Percentiles rank a stretch among this genome's conserved stretches.
Evolutionary conservation across 2,329 filamentous ascomycete species (phyloP).

Genomic region (Laburnicola sp.): DNA sequence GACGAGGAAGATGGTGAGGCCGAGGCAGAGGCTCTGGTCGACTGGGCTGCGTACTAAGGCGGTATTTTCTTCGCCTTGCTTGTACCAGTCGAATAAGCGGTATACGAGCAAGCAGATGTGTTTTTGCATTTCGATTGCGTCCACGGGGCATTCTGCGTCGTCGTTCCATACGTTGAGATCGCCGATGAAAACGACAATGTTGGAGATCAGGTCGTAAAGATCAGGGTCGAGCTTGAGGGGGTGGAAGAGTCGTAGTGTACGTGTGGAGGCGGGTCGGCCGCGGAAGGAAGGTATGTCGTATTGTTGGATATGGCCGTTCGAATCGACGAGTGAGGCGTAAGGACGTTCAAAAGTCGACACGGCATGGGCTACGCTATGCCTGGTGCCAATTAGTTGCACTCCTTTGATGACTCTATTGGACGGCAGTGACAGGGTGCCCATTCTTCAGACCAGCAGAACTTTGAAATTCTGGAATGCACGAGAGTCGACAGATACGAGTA

Average conservation of each 20-base stretch:
- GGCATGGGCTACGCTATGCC: slow-evolving; percentile 39
- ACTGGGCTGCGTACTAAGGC: slow-evolving; percentile 11
- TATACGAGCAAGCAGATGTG: slow-evolving; percentile 32
- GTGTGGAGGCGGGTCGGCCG: slow-evolving; percentile 13
- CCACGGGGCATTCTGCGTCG: slow-evolving; percentile 16
- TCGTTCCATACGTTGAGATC: slow-evolving; percentile 31
- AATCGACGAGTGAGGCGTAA: slow-evolving; percentile 29
- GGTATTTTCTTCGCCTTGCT: slow-evolving; percentile 15
- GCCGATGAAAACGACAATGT: slow-evolving; percentile 22
- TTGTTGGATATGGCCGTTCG: slow-evolving; percentile 24
- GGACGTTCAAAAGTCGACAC: slow-evolving; percentile 36
- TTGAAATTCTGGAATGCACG: too few species aligned
- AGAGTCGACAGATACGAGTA: too few species aligned
- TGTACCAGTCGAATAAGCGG: slow-evolving; percentile 35
- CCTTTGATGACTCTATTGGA: too few species aligned
- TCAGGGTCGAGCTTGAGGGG: slow-evolving; percentile 20
- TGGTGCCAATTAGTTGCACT: slow-evolving; percentile 24
- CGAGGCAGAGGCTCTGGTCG: slow-evolving; percentile 33
- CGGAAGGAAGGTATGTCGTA: slow-evolving; percentile 25
- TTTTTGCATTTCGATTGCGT: slow-evolving; percentile 38
- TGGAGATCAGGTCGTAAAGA: slow-evolving; percentile 25
- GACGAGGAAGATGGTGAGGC: slow-evolving; percentile 31
- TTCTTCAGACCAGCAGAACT: too few species aligned
- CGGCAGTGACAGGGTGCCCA: too few species aligned
- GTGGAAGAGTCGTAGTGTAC: slow-evolving; percentile 24